These are phyloP conservation scores for Talaromyces borbonicus DNA, from an alignment of 495 filamentous ascomycete genomes.

Conservation along the genomic window DNA sequence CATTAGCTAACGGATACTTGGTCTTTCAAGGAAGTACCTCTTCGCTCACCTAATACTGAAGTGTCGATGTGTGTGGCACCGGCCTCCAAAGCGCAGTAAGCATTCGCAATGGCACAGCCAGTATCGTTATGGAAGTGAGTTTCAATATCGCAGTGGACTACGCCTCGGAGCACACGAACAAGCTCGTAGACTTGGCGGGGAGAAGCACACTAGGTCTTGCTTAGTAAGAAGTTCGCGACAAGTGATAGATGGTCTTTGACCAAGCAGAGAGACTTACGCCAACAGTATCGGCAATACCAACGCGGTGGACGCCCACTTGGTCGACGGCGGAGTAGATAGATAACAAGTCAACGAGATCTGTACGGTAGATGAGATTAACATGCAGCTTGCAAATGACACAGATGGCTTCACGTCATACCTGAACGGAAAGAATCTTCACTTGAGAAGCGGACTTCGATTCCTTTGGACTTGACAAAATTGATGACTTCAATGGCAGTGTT, in stretches of 20 bases:
- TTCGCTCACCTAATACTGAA: slow-evolving; percentile 36
- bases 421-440: slow-evolving; percentile 78
- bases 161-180: slow-evolving; percentile 47
- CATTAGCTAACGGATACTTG: background rate
- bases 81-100: slow-evolving; percentile 43
- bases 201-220: slow-evolving; percentile 41
- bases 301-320: slow-evolving; percentile 71
- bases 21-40: background rate
- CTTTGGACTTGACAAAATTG: slow-evolving; percentile 82
- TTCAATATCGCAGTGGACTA: slow-evolving; percentile 44
- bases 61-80: slow-evolving; percentile 45
- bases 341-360: slow-evolving; percentile 65
- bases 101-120: slow-evolving; percentile 44
- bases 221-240: background rate
- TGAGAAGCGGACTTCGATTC: slow-evolving; percentile 73
- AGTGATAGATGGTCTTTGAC: background rate
- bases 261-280: slow-evolving; percentile 23
- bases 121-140: slow-evolving; percentile 48
- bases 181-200: slow-evolving; percentile 85
- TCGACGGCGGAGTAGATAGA: slow-evolving; percentile 70
- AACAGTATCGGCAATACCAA: slow-evolving; percentile 79
- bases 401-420: background rate
- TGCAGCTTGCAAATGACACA: background rate
- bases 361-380: background rate
- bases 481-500: slow-evolving; percentile 92